Evolutionary conservation across 805 yeast species (phyloP).

Genomic region (Starmerella stigmatis): DNA sequence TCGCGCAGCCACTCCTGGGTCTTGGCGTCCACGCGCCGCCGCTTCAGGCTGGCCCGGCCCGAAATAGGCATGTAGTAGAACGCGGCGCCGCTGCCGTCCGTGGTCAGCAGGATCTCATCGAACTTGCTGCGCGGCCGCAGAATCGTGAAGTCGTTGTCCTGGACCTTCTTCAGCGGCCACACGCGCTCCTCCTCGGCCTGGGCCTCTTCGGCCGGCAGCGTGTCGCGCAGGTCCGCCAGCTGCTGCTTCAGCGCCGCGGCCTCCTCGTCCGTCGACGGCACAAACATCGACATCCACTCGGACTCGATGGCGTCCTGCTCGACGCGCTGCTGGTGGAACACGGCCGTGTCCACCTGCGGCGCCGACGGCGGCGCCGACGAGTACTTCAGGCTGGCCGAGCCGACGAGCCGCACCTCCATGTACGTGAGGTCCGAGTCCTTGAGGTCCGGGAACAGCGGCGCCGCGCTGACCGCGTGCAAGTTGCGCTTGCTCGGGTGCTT

Average conservation of each 20-base stretch:
- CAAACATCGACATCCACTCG: constrained; percentile 67
- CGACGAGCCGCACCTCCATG: constrained; percentile 32
- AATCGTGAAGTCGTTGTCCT: constrained; percentile 62
- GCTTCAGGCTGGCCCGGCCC: constrained; percentile 70
- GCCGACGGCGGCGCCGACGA: constrained; percentile 16
- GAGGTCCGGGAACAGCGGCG: constrained; percentile 82
- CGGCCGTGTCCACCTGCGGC: constrained; percentile 34
- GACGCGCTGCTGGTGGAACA: constrained; percentile 47
- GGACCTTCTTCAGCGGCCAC: constrained; percentile 50
- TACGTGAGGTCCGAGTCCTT: constrained; percentile 75
- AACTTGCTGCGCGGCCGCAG: constrained; percentile 31
- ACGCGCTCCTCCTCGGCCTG: constrained; percentile 25
- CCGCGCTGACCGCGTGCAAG: constrained; percentile 61
- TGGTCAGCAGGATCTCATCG: constrained; percentile 61
- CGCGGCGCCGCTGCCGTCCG: constrained; percentile 41
- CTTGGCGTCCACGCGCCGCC: constrained; percentile 61
- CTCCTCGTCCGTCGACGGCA: constrained; percentile 38
- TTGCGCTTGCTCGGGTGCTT: constrained; percentile 71
- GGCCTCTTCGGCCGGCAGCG: constrained; percentile 24
- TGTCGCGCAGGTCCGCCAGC: constrained; percentile 38
- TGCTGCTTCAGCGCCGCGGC: constrained; percentile 34
- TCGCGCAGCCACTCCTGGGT: constrained; percentile 42
- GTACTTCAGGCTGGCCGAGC: constrained; percentile 37
- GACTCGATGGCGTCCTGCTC: neutral
- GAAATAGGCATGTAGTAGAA: constrained; percentile 71